Conservation (phyloP, 2,329 filamentous ascomycete species). For the Dactylellina drechsleri region DNA sequence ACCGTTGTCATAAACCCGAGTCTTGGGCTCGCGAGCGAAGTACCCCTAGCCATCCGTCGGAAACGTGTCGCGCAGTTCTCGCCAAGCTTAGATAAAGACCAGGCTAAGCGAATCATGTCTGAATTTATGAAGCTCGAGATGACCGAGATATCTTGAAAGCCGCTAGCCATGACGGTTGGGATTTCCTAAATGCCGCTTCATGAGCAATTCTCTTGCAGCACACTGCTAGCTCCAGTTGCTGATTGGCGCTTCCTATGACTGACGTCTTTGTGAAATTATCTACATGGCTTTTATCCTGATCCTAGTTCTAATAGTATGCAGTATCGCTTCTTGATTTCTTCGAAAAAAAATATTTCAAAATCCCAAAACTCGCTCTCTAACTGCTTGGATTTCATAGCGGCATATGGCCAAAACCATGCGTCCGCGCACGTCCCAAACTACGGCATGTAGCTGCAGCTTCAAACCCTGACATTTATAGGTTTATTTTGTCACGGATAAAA, state of each 20-base stretch:
- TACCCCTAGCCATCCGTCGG: too few relatives aligned
- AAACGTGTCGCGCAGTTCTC: slow-evolving; percentile 38
- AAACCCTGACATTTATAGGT: slow-evolving; percentile 9
- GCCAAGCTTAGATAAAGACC: slow-evolving; percentile 46
- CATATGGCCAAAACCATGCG: too few relatives aligned
- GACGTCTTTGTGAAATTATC: slow-evolving; percentile 41
- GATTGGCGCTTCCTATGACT: slow-evolving; percentile 45
- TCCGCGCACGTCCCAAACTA: neutral
- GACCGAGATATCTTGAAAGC: neutral
- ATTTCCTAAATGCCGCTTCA: slow-evolving; percentile 54
- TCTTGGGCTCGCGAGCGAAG: too few relatives aligned
- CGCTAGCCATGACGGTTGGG: slow-evolving; percentile 34
- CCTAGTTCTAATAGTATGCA: slow-evolving; percentile 11
- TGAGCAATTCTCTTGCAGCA: slow-evolving; percentile 23
- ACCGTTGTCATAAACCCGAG: too few relatives aligned
- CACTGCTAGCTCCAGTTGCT: slow-evolving; percentile 17
- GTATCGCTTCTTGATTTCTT: slow-evolving; percentile 20
- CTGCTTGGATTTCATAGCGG: too few relatives aligned
- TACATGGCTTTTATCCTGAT: slow-evolving; percentile 17
- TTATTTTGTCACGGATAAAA: slow-evolving; percentile 3
- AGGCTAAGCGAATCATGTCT: slow-evolving; percentile 41
- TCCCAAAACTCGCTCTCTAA: too few relatives aligned
- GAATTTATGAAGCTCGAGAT: slow-evolving; percentile 23
- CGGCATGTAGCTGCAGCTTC: slow-evolving; percentile 20
- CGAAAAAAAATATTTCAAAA: neutral